A percentile compares a stretch with the other conserved stretches of the same genome.
phyloP scores from a whole-genome alignment of 768 basidiomycete species.

The Leucosporidium scottii region DNA sequence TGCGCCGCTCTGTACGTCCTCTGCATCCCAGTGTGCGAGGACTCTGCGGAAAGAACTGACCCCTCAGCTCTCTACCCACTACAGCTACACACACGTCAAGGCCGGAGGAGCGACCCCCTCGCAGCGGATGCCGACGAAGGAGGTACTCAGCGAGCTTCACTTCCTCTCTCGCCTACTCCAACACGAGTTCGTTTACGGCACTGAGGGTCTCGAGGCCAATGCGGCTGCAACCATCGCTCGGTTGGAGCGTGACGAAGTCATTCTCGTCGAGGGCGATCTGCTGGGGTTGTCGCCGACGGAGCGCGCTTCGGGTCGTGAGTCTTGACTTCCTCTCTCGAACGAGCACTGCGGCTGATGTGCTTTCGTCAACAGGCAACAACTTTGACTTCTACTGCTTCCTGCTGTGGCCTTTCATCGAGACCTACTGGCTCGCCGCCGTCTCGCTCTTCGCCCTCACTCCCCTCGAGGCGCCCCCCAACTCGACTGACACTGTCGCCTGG shows the following conservation, averaged over 20 bases:
- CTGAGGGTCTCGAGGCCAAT: conserved; percentile 34
- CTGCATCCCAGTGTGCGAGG: neutral
- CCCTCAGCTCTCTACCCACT: conserved; percentile 3
- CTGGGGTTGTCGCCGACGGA: conserved; percentile 26
- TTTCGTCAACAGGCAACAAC: neutral
- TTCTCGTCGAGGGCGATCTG: conserved; percentile 17
- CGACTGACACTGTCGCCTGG: conserved; percentile 21
- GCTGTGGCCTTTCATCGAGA: neutral
- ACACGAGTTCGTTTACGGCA: conserved; percentile 36
- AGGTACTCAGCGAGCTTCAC: conserved; percentile 20
- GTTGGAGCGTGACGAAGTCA: conserved; percentile 27
- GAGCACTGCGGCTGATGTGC: neutral
- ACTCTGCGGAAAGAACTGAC: neutral
- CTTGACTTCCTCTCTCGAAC: conserved; percentile 3
- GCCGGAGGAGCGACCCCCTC: conserved; percentile 15
- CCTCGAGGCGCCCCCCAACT: neutral
- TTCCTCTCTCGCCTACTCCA: conserved; percentile 34
- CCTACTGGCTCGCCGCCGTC: conserved; percentile 32
- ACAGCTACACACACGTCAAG: conserved; percentile 32
- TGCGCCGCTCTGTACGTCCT: conserved; percentile 3
- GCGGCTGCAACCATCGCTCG: conserved; percentile 6
- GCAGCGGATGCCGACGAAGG: conserved; percentile 24
- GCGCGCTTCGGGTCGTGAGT: conserved; percentile 16
- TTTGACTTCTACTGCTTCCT: conserved; percentile 37
- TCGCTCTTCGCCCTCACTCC: conserved; percentile 29